These are phyloP conservation scores for Dendrocalamus latiflorus DNA, from an alignment of 202 grass and related monocot species.

Conservation along the genomic window DNA sequence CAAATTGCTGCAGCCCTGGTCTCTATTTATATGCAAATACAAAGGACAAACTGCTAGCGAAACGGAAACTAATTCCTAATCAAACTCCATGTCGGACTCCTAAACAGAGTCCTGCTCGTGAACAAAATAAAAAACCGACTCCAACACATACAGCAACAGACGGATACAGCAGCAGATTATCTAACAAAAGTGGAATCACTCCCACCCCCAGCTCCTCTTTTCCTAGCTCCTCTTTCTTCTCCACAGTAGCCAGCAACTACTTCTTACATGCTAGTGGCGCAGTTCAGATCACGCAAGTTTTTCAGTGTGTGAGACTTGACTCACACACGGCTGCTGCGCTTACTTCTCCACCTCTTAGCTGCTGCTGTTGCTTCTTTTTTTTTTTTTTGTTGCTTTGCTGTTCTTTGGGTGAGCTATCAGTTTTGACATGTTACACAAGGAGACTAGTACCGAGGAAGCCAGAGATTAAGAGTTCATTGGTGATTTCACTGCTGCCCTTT, in stretches of 20 bases:
- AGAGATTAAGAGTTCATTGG: not conserved
- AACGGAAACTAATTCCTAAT: no score
- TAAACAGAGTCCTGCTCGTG: no score
- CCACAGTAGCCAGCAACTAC: not conserved
- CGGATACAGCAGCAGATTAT: no score
- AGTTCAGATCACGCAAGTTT: not conserved
- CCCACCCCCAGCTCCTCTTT: not conserved
- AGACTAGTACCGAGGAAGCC: not conserved
- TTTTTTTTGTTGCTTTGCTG: not conserved
- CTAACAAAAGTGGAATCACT: constrained; percentile 27
- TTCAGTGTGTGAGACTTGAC: not conserved
- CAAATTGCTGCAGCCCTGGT: no score
- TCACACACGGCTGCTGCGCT: not conserved
- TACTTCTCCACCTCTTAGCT: not conserved
- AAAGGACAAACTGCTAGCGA: no score
- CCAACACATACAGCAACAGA: no score
- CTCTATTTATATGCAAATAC: no score
- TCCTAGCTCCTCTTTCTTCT: not conserved
- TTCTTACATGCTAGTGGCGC: not conserved
- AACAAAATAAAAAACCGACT: no score
- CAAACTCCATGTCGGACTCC: no score
- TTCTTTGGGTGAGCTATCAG: not conserved
- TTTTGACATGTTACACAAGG: not conserved
- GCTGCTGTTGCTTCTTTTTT: not conserved
- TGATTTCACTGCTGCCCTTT: constrained; percentile 9